Base-by-base conservation (phyloP, 495 filamentous ascomycete species). In the Lindgomyces ingoldianus region DNA sequence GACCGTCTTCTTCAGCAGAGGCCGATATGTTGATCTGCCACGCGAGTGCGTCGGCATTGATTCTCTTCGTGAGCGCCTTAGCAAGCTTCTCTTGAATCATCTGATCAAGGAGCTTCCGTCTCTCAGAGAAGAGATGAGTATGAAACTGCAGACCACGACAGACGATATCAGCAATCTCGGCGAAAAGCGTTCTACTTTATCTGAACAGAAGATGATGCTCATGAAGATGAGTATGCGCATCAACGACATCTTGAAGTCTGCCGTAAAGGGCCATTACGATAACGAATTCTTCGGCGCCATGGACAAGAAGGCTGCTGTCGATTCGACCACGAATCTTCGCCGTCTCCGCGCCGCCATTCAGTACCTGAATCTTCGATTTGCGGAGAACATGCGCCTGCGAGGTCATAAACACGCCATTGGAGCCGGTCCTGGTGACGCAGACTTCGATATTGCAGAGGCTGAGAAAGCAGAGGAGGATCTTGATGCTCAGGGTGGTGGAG, bases 1-100 rank as follows among this genome's bases (percentile, higher is more conserved):
- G 56, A 22, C 48, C 2, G 4, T 12, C 0, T 84, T 83, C 62
- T 81, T 84, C 62, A 50, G 3, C 26, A 64, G 49, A 16, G 63
- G 70, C 1, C 36, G 10, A 4, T 79, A 70, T 51, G 52, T 33
- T 1, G 63, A 70, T 6, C 60, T 79, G 1, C 54, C 68, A 12
- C 30, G 50, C 9, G 48, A 67, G 22, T 48, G 21, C 21, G n/a
- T 67, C 0, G 74, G 76, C 12, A 72, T 77, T 46, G 56, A 67
- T 1, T n/a, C 51, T 2, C 65, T 79, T 0, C 57, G 72, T 16
- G 46, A n/a, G 1, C 65, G 73, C 10, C 69, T 79, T 0, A 74
- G 71, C 54, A 33, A 47, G 2, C 29, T 75, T 0, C 62, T 77
- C 0, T 47, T 60, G 52, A 48, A 69, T 18, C 74, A 78, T 29